Base-by-base conservation (phyloP, 371 early-diverging fungal genomes). In the Mucor saturninus region DNA sequence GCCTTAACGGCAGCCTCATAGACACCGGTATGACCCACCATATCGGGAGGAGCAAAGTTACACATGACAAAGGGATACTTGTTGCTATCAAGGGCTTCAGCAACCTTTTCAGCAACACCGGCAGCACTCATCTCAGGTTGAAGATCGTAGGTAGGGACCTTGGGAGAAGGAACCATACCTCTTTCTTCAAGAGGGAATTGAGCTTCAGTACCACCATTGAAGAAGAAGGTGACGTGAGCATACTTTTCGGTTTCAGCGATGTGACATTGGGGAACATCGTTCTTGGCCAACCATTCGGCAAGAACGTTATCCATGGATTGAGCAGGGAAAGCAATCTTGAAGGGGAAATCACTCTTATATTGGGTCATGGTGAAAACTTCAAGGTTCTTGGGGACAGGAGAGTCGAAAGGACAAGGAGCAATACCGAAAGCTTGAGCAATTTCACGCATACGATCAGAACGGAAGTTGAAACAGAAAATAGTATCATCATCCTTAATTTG, bases 181-280 rank as follows among this genome's bases (percentile, higher is more conserved):
- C 99, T 95, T 50, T 93, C 89, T 83, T 99, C 99, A 54, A 78
- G 77, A 35, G 76, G 61, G 77, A 93, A 97, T 73, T 93, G 91
- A 46, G 90, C 89, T 79, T 98, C 99, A 32, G 90, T 83, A 46
- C 99, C 99, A 59, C 99, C 99, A 83, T 99, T 99, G 86, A 99
- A 99, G 93, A 99, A 99, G 91, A 99, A 99, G 54, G 99, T 99
- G 40, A 99, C 99, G 80, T 99, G 99, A 26, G 99, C 99, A 77
- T 97, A 98, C 86, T 99, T 99, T 76, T 99, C 99, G 9, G 99
- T 99, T 82, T 99, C 99, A 37, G 95, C 98, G 65, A 99, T 87
- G 78, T 98, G 98, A 77, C 90, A 87, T 83, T 99, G 99, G 26
- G 90, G 84, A 39, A 96, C 77, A 21, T 83, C 78, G 62, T 91